Conservation (phyloP, 2,329 filamentous ascomycete genomes). For the Hypomyces perniciosus region DNA sequence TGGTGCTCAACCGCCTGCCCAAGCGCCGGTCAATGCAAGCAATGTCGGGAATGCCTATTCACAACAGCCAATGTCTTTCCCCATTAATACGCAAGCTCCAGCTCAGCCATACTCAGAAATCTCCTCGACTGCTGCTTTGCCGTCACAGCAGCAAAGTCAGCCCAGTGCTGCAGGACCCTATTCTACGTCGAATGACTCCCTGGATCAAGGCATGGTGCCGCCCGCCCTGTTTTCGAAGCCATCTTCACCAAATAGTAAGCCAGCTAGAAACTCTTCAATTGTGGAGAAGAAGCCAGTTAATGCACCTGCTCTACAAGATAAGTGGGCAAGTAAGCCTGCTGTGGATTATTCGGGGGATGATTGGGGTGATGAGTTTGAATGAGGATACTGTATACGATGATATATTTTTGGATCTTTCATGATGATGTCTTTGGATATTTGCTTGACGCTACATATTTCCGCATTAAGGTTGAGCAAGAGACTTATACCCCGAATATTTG, state of each 20-base stretch:
- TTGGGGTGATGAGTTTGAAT: slow-evolving; percentile 19
- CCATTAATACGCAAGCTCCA: background rate
- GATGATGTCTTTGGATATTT: background rate
- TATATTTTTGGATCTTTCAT: slow-evolving; percentile 1
- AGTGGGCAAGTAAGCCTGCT: slow-evolving; percentile 20
- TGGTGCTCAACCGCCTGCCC: background rate
- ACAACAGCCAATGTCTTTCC: background rate
- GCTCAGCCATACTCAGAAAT: background rate
- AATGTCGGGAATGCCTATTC: background rate
- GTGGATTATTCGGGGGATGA: slow-evolving; percentile 25
- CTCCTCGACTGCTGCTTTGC: background rate
- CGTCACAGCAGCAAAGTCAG: background rate
- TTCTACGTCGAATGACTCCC: background rate
- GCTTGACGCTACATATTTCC: too few relatives aligned
- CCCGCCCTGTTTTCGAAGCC: slow-evolving; percentile 7
- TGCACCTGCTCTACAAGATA: slow-evolving; percentile 9
- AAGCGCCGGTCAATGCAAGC: background rate
- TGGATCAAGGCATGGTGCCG: slow-evolving; percentile 4
- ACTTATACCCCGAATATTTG: background rate
- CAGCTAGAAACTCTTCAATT: background rate
- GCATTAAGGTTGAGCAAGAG: background rate
- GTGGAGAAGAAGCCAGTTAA: background rate
- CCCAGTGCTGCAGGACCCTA: background rate
- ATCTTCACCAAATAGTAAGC: background rate
- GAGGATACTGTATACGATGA: background rate